Conservation (phyloP, 1,284 basidiomycete species). For the Cryptococcus sp. region DNA sequence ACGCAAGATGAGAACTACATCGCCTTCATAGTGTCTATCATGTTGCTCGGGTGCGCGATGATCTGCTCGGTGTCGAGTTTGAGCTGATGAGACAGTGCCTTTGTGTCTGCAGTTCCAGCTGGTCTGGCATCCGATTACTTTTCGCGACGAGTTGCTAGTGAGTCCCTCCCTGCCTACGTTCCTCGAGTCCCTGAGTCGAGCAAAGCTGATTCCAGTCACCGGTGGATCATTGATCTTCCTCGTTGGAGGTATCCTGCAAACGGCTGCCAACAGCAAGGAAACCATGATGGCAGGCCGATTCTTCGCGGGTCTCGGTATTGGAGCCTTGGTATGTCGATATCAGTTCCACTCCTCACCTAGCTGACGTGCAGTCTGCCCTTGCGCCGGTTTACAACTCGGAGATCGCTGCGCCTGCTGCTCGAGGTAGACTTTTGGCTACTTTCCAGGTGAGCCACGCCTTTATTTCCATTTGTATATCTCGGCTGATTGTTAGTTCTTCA, state of each 20-base stretch:
- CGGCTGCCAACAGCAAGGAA: conserved; percentile 50
- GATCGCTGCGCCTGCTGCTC: conserved; percentile 59
- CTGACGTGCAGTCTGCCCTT: conserved; percentile 14
- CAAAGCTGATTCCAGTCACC: too few species aligned
- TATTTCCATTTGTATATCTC: neutral
- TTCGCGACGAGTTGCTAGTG: conserved; percentile 39
- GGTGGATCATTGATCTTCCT: conserved; percentile 48
- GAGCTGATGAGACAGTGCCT: conserved; percentile 16
- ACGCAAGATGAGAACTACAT: conserved; percentile 36
- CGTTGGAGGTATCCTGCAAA: conserved; percentile 52
- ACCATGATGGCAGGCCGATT: conserved; percentile 62
- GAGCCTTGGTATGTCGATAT: conserved; percentile 47
- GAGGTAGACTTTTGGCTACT: conserved; percentile 58
- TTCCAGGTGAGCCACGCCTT: conserved; percentile 47
- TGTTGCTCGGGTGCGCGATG: conserved; percentile 39
- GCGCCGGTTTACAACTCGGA: conserved; percentile 54
- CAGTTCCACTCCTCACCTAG: neutral
- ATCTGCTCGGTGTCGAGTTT: neutral
- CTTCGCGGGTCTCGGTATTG: conserved; percentile 53
- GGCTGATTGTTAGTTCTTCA: conserved; percentile 42
- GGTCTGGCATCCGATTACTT: conserved; percentile 40
- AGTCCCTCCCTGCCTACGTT: conserved; percentile 5
- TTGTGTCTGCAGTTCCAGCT: conserved; percentile 42
- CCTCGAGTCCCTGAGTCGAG: too few species aligned
- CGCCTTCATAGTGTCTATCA: conserved; percentile 48